Percentiles rank a stretch among this genome's conserved stretches.
phyloP scores from a whole-genome alignment of 2,329 filamentous ascomycete genomes.

The Colletotrichum truncatum region DNA sequence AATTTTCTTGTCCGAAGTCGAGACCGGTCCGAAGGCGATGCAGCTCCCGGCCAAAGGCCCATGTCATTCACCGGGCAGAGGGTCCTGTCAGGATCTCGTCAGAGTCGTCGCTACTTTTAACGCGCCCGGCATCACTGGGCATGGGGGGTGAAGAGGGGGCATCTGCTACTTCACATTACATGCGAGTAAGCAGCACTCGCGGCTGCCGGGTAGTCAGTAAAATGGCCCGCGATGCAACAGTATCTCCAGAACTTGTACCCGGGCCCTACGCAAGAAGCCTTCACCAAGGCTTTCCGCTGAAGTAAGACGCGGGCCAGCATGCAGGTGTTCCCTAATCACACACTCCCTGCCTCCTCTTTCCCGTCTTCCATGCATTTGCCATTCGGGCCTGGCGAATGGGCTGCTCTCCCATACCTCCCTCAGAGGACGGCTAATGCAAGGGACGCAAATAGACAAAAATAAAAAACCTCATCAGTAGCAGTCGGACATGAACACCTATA shows the following conservation, averaged over 20 bases:
- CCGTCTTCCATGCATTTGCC: conserved; percentile 17
- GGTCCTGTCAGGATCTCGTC: background rate
- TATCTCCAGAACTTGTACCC: background rate
- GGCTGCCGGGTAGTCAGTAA: background rate
- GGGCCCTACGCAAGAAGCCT: background rate
- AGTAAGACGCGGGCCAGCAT: conserved; percentile 10
- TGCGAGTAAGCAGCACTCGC: background rate
- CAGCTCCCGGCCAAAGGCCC: background rate
- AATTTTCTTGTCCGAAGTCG: background rate
- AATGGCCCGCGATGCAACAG: conserved; percentile 4
- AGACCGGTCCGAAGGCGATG: conserved; percentile 14
- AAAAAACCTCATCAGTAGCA: conserved; percentile 13
- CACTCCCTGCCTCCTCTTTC: conserved; percentile 17
- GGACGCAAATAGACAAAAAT: conserved; percentile 10
- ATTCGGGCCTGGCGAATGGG: conserved; percentile 9
- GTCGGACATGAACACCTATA: background rate
- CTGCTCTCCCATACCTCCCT: conserved; percentile 8
- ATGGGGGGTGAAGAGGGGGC: background rate
- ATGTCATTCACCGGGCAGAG: background rate
- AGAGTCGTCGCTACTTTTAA: background rate
- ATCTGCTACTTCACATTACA: conserved; percentile 6
- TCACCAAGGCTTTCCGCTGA: conserved; percentile 1
- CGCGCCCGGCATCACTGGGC: background rate
- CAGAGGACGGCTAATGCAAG: conserved; percentile 27
- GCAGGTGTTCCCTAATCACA: conserved; percentile 16